Base-by-base conservation (phyloP, 345 rosid genomes). In the Eutrema japonicum region DNA sequence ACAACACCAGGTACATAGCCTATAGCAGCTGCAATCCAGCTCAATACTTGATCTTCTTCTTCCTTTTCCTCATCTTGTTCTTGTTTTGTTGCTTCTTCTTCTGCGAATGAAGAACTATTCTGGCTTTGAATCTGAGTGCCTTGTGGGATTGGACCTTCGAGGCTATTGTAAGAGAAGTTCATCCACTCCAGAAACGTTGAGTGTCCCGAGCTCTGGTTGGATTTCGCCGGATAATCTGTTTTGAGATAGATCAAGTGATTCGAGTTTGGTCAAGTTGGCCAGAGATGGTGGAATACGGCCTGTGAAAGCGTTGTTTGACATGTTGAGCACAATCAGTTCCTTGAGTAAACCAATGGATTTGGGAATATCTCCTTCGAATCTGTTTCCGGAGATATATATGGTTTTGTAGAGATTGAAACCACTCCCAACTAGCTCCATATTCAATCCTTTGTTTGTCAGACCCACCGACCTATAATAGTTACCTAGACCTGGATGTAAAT, bases 301-400 rank as follows among this genome's bases (percentile, higher is more conserved):
- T n/a, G 60, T 37, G 68, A 60, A 60, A 46, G 57, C 66, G 16
- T 71, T 71, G 38, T 61, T 49, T 49, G 75, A 71, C 57, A 71
- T 33, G 68, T 60, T 71, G 36, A 71, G 48, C 2, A 60, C 41
- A 4, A 45, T 22, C 10, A 71, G 33, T 38, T 35, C 59, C 75
- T 48, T 60, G 10, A 71, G 48, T 7, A 45, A 1, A 36, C 67
- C 12, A 0, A 60, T 37, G 22, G 75, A 71, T 49, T 37, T 11
- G 0, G 75, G 75, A 0, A 71, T 60, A 0, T n/a, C 37, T 37
- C 75, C 75, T 48, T 47, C 4, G 12, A 71, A 0, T 60, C 30
- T 49, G 40, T 71, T 71, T 48, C 46, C 36, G 0, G 75, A 71
- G 30, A 71, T 8, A 50, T 71, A 68, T 0, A 71, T 13, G 42